Conservation (phyloP, 2,329 filamentous ascomycete genomes). For the Stagonosporopsis rhizophila region DNA sequence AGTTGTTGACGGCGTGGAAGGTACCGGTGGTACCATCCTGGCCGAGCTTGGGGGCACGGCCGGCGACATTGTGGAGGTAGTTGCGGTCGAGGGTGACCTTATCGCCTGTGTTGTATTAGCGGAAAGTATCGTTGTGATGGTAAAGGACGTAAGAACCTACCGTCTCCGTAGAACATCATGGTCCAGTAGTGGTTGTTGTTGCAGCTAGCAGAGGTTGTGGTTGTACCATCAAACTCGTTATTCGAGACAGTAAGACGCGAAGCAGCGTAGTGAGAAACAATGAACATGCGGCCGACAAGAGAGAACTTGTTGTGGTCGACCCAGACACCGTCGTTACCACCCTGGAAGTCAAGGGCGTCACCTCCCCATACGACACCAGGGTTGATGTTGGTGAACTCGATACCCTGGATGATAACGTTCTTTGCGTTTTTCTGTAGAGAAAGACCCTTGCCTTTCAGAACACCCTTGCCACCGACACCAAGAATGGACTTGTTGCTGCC, state of each 20-base stretch:
- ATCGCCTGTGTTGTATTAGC: constrained; percentile 36
- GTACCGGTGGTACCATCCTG: constrained; percentile 36
- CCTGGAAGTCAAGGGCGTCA: constrained; percentile 47
- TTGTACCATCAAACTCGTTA: constrained; percentile 55
- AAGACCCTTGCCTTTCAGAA: constrained; percentile 54
- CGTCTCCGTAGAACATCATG: constrained; percentile 46
- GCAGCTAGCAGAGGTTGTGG: constrained; percentile 54
- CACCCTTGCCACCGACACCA: constrained; percentile 49
- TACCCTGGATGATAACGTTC: constrained; percentile 53
- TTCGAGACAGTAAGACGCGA: constrained; percentile 56
- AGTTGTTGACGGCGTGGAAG: constrained; percentile 39
- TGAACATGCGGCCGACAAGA: constrained; percentile 55
- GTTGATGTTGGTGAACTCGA: constrained; percentile 49
- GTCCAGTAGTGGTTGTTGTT: constrained; percentile 59
- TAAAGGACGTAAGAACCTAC: not conserved
- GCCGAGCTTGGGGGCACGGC: constrained; percentile 55
- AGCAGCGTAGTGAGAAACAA: constrained; percentile 46
- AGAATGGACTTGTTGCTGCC: constrained; percentile 54
- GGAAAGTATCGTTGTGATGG: not conserved
- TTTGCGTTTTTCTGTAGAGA: constrained; percentile 40
- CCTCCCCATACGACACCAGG: constrained; percentile 51
- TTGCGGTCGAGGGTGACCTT: constrained; percentile 54
- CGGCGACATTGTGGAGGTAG: constrained; percentile 55
- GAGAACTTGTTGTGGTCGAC: constrained; percentile 52
- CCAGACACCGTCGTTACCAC: constrained; percentile 47